Percentiles rank a stretch among this genome's conserved stretches.
Conservation (phyloP, 1,284 basidiomycete genomes). For the Mycena citricolor region DNA sequence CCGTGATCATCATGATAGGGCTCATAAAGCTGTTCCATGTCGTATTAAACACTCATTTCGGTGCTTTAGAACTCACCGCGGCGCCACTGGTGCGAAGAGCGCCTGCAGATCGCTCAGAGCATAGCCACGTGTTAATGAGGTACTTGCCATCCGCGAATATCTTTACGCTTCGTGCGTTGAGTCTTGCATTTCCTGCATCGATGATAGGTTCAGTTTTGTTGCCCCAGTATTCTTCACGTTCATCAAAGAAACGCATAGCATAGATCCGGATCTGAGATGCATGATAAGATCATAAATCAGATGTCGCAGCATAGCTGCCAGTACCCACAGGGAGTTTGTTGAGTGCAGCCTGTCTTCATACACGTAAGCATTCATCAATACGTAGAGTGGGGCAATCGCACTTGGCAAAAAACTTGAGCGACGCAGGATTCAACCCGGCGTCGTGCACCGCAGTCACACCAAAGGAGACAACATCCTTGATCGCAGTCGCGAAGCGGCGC, state of each 20-base stretch:
- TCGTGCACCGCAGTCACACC: constrained; percentile 86
- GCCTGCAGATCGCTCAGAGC: constrained; percentile 46
- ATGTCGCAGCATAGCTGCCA: background rate
- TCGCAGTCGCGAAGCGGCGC: constrained; percentile 62
- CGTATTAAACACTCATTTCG: constrained; percentile 2
- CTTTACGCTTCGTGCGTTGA: constrained; percentile 82
- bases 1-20: constrained; percentile 82
- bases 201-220: constrained; percentile 59
- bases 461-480: constrained; percentile 63
- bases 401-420: constrained; percentile 65
- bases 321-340: background rate
- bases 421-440: constrained; percentile 69
- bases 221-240: constrained; percentile 77
- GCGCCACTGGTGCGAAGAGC: constrained; percentile 89
- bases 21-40: constrained; percentile 70
- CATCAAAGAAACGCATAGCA: constrained; percentile 71
- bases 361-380: background rate
- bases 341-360: background rate
- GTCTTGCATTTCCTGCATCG: constrained; percentile 54
- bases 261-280: constrained; percentile 62
- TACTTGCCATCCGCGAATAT: constrained; percentile 80
- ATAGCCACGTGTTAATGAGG: constrained; percentile 1
- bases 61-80: constrained; percentile 54
- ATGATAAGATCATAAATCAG: background rate
- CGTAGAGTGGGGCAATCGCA: background rate